Percentiles rank a stretch among this genome's conserved stretches.
Evolutionary conservation across 2,329 filamentous ascomycete species (phyloP).

Genomic region (Orbilia oligospora): DNA sequence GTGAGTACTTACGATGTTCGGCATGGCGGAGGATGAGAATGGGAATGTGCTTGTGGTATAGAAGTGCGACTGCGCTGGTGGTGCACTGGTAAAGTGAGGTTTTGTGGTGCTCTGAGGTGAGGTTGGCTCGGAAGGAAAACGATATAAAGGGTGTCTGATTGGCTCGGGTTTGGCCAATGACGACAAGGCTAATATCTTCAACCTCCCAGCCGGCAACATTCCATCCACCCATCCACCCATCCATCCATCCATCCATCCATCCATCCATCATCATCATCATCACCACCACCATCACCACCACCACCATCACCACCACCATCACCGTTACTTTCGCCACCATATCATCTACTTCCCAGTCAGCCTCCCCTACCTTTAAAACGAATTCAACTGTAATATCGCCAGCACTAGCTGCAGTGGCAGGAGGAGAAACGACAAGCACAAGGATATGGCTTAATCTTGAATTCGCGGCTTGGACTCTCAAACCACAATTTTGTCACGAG

Average conservation of each 20-base stretch:
- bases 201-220: not conserved
- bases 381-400: not conserved
- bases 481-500: too few relatives aligned
- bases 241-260: not conserved
- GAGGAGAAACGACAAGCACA: not conserved
- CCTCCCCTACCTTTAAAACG: too few relatives aligned
- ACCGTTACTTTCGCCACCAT: too few relatives aligned
- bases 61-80: not conserved
- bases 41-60: not conserved
- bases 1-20: slow-evolving; percentile 17
- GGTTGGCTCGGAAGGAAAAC: slow-evolving; percentile 25
- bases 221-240: too few relatives aligned
- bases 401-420: not conserved
- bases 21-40: slow-evolving; percentile 10
- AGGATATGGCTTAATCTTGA: slow-evolving; percentile 6
- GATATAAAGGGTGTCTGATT: slow-evolving; percentile 18
- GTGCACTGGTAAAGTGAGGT: not conserved
- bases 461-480: not conserved
- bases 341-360: too few relatives aligned
- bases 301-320: too few relatives aligned
- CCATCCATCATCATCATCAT: not conserved
- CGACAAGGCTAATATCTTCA: slow-evolving; percentile 13
- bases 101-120: not conserved
- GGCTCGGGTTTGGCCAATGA: slow-evolving; percentile 26
- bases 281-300: not conserved